These are phyloP conservation scores for Pulicaria dysenterica DNA, from an alignment of 129 eudicot species.

Conservation along the genomic window DNA sequence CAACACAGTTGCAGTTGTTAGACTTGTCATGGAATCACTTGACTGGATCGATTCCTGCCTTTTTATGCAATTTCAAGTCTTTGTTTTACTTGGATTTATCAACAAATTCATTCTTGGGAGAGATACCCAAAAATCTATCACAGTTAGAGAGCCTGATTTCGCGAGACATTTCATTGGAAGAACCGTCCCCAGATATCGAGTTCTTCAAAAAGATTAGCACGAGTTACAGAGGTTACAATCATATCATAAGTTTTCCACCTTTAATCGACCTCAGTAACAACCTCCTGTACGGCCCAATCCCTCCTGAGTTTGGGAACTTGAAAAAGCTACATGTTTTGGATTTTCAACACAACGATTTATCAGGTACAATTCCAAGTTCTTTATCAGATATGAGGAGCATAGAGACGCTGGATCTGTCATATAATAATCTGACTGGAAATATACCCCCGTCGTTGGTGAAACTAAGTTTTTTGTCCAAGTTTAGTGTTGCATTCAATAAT, in stretches of 20 bases:
- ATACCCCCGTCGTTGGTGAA: slow-evolving; percentile 50
- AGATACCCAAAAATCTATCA: slow-evolving; percentile 53
- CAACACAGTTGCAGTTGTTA: slow-evolving; percentile 45
- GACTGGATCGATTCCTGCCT: slow-evolving; percentile 52
- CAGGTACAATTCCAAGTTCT: slow-evolving; percentile 53
- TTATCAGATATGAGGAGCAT: slow-evolving; percentile 60
- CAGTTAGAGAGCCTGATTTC: slow-evolving; percentile 39
- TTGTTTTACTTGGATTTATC: slow-evolving; percentile 65
- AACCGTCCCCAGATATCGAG: slow-evolving; percentile 46
- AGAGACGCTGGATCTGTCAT: slow-evolving; percentile 57
- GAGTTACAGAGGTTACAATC: slow-evolving; percentile 43
- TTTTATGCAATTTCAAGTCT: slow-evolving; percentile 40
- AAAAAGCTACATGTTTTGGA: slow-evolving; percentile 48
- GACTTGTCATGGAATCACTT: slow-evolving; percentile 66
- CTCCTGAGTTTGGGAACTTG: slow-evolving; percentile 67
- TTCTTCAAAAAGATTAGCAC: slow-evolving; percentile 42
- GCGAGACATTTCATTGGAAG: slow-evolving; percentile 37
- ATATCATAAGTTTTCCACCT: slow-evolving; percentile 58
- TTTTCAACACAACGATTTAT: slow-evolving; percentile 50
- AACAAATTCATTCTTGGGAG: slow-evolving; percentile 54
- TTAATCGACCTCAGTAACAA: slow-evolving; percentile 54
- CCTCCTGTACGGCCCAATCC: slow-evolving; percentile 52
- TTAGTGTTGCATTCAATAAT: slow-evolving; percentile 54
- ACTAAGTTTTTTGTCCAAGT: slow-evolving; percentile 55
- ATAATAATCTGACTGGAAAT: slow-evolving; percentile 45